Evolutionary conservation across 1,284 basidiomycete species (phyloP), one percentile per base, ranked within the genome.

Genomic region (Papiliotrema laurentii): DNA sequence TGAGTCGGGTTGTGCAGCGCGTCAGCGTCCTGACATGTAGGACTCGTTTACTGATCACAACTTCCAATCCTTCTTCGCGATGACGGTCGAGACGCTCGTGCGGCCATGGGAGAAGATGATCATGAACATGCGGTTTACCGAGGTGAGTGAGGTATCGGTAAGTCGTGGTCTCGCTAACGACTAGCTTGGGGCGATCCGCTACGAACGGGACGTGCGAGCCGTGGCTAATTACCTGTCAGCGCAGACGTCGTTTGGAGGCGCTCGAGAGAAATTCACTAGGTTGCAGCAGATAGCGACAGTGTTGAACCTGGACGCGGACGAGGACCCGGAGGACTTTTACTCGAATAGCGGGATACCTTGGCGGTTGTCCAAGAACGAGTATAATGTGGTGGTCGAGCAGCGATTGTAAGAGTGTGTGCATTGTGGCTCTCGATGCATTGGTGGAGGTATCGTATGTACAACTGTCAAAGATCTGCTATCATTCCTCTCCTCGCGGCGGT

Each of bases 161-260:
- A 16, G 9, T 28, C 28, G 24, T 39, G 27, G 18, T 27, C 26
- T 34, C 16, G 35, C 35, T 34, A 16, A 30, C 22, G 19, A 3
- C 30, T 34, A 96, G 87, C 81, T 97, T 45, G 96, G 96, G n/a
- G 93, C 93, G 2, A 86, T 98, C 53, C 86, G 91, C 14, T 96
- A 97, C 68, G 96, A 99, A 65, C 83, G 88, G 26, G 96, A 99
- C 69, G 75, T 98, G 34, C 81, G 96, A 30, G 81, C 87, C 2
- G 81, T 97, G 52, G 84, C 83, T 13, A 80, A 83, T 2, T 91
- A 87, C 71, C 80, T 99, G 16, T 84, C 87, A 0, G 82, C 84
- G 1, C 92, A 96, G 66, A 89, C 88, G 4, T 79, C 81, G 1
- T 89, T 90, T 68, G 89, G 90, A 11, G 88, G 91, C 53, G 82